These are phyloP conservation scores for Ogataea corticis DNA, from an alignment of 805 yeast species.

Conservation along the genomic window DNA sequence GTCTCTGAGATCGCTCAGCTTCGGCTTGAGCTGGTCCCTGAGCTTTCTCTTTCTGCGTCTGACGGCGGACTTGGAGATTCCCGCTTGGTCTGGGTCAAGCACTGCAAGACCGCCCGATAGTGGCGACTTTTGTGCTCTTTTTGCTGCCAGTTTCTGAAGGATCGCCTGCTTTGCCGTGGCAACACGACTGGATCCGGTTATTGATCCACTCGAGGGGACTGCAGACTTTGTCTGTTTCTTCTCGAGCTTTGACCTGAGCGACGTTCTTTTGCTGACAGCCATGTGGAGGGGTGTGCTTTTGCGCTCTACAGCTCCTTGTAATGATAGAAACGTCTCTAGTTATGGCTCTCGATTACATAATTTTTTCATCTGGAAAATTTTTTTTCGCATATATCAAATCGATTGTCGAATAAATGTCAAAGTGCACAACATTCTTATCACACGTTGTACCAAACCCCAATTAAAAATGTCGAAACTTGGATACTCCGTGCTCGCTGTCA, in stretches of 20 bases:
- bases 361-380: background rate
- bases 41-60: conserved; percentile 64
- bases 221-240: conserved; percentile 25
- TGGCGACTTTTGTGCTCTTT: conserved; percentile 8
- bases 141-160: conserved; percentile 21
- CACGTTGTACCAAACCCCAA: background rate
- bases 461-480: conserved; percentile 33
- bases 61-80: conserved; percentile 64
- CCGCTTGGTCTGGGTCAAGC: conserved; percentile 36
- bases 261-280: conserved; percentile 50
- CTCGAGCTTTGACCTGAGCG: conserved; percentile 43
- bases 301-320: too few relatives aligned
- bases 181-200: conserved; percentile 34
- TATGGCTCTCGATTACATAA: conserved; percentile 5
- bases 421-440: background rate
- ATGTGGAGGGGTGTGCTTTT: background rate
- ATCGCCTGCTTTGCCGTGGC: conserved; percentile 16
- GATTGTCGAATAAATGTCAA: background rate
- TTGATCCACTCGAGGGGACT: background rate
- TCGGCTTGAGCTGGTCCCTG: conserved; percentile 64
- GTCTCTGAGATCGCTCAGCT: conserved; percentile 60
- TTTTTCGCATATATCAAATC: background rate
- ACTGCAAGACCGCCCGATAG: background rate
- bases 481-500: conserved; percentile 41
- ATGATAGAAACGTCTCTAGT: too few relatives aligned